phyloP scores from a whole-genome alignment of 2,329 filamentous ascomycete genomes.

The Cercospora zeae-maydis region DNA sequence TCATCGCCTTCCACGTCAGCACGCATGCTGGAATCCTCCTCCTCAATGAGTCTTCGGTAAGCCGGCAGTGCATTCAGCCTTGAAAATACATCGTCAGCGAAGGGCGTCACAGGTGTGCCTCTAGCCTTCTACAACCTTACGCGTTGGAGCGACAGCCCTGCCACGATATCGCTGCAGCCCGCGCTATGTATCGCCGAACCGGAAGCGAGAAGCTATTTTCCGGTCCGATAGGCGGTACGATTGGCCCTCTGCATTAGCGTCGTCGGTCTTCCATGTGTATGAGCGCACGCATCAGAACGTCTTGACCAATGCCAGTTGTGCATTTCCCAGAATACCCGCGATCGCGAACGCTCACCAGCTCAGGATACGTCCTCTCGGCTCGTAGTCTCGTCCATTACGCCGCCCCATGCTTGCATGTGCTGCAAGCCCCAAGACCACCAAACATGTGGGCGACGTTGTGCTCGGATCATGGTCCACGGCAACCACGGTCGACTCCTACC shows the following conservation, averaged over 20 bases:
- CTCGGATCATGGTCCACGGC: not conserved
- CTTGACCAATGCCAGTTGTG: not conserved
- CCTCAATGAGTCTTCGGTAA: not conserved
- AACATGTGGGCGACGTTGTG: not conserved
- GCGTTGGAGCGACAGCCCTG: slow-evolving; percentile 8
- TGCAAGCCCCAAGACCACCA: not conserved
- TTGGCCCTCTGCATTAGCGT: slow-evolving; percentile 17
- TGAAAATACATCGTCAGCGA: slow-evolving; percentile 5
- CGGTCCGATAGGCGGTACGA: slow-evolving; percentile 6
- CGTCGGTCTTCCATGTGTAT: not conserved
- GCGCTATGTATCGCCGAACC: not conserved
- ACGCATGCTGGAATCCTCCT: not conserved
- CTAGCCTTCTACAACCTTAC: too few relatives aligned
- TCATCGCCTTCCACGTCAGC: slow-evolving; percentile 12
- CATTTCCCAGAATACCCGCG: not conserved
- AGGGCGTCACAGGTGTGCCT: not conserved
- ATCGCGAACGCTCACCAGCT: not conserved
- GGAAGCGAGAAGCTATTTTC: slow-evolving; percentile 13
- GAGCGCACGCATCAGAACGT: not conserved
- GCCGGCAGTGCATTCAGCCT: slow-evolving; percentile 9
- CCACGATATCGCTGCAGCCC: slow-evolving; percentile 1
- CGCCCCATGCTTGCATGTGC: not conserved
- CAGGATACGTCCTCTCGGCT: not conserved
- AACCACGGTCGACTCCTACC: not conserved
- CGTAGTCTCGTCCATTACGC: not conserved